Base-by-base conservation (phyloP, 805 yeast species). In the Grigorovia yakushimaensis region DNA sequence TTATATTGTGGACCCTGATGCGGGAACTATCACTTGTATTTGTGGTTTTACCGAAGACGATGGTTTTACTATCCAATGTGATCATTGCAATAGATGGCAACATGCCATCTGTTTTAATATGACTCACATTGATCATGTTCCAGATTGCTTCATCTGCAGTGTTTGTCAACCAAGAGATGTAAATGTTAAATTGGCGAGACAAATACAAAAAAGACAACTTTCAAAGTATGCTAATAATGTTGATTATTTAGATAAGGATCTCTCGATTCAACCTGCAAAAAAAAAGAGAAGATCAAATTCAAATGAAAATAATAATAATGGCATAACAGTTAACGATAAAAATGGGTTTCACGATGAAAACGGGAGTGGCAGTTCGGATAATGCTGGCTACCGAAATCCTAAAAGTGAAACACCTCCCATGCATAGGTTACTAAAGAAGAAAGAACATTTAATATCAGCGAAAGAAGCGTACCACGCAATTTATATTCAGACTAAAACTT, bases 31-130 rank as follows among this genome's bases (percentile, higher is more conserved):
- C 47, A 87, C 95, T 1, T 91, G 98, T 67, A 78, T 89, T 8
- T 91, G 98, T 71, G 88, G 81, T 1, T 81, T 73, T 55, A 85
- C 80, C 49, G 94, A 87, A 50, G 96, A 88, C 66, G 93, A 91
- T 56, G 97, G 97, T 0, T 83, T 87, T 59, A 89, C 95, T 21
- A 85, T 93, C 51, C 98, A 93, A 67, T 93, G 98, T 68, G 96
- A 88, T 62, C 74, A 78, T 33, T 89, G 98, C 64, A 82, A 77
- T 64, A 78, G 95, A 51, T 89, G 97, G 97, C 96, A 89, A 62
- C 98, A 89, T 67, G 88, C 93, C 23, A 72, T 78, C n/a, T 89
- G 98, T 65, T 86, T 88, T 77, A 84, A 83, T 7, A 86, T 85
- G 48, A 72, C 72, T 41, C 77, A 81, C 41, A 78, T 77, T 49